These are phyloP conservation scores for Austroboletus novae-zelandiae DNA, from an alignment of 1,284 basidiomycete species.

Conservation along the genomic window DNA sequence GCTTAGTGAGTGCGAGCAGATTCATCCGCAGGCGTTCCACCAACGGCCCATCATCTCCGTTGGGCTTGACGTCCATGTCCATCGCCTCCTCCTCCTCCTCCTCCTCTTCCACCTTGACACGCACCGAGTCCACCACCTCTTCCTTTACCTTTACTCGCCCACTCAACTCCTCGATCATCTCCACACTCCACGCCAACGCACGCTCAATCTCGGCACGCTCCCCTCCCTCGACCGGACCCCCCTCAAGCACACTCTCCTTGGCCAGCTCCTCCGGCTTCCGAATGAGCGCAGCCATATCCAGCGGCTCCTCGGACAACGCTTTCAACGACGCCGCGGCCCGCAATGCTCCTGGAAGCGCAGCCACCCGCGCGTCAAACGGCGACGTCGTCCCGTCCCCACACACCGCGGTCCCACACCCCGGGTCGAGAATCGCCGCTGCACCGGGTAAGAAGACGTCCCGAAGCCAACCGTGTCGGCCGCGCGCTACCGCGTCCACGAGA, in stretches of 20 bases:
- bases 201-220: conserved; percentile 32
- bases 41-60: conserved; percentile 22
- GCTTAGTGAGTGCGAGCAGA: conserved; percentile 67
- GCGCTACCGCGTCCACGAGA: conserved; percentile 62
- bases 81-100: conserved; percentile 17
- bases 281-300: conserved; percentile 70
- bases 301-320: conserved; percentile 44
- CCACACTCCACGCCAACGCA: conserved; percentile 21
- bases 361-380: conserved; percentile 8
- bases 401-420: not conserved
- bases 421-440: not conserved
- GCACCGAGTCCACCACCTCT: conserved; percentile 7
- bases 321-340: conserved; percentile 43
- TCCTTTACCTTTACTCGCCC: conserved; percentile 11
- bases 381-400: not conserved
- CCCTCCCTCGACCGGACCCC: conserved; percentile 1
- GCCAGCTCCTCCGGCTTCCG: conserved; percentile 61
- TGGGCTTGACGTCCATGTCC: conserved; percentile 21
- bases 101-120: conserved; percentile 7
- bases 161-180: conserved; percentile 25
- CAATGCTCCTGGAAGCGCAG: conserved; percentile 34
- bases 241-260: conserved; percentile 45
- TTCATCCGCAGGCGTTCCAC: conserved; percentile 62
- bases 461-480: conserved; percentile 46
- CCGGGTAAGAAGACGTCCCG: conserved; percentile 20